A percentile compares a stretch with the other conserved stretches of the same genome.
Conservation (phyloP, 2,329 filamentous ascomycete genomes). For the Podosphaera leucotricha region DNA sequence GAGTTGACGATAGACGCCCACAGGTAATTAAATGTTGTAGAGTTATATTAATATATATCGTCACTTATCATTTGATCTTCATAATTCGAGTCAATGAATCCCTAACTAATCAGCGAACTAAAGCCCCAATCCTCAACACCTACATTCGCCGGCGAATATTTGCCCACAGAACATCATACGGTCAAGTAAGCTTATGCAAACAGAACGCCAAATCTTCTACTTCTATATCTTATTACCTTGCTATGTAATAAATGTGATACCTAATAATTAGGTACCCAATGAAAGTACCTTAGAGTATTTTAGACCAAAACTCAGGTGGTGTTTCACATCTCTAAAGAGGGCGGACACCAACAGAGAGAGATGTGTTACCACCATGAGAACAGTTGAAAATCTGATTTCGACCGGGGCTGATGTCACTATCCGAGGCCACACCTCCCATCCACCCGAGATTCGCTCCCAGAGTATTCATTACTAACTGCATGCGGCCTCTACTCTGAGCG, state of each 20-base stretch:
- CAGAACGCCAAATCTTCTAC: neutral
- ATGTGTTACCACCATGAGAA: constrained; percentile 25
- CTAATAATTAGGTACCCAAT: neutral
- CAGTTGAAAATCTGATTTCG: constrained; percentile 38
- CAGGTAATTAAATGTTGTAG: too few species aligned
- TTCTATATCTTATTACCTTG: neutral
- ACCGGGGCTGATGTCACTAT: constrained; percentile 28
- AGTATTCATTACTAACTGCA: constrained; percentile 58
- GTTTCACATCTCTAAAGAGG: constrained; percentile 22
- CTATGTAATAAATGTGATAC: neutral
- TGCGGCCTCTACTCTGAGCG: constrained; percentile 57
- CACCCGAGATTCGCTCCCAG: constrained; percentile 55
- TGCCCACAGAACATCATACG: neutral
- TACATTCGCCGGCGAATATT: neutral
- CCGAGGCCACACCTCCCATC: constrained; percentile 29
- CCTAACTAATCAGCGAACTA: neutral
- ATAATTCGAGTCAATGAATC: neutral
- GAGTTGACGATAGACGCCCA: too few species aligned
- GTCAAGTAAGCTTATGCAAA: neutral
- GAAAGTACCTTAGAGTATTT: neutral
- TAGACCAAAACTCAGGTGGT: neutral
- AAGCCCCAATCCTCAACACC: neutral
- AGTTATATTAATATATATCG: neutral
- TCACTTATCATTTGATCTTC: neutral
- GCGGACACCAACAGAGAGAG: constrained; percentile 31